A percentile compares a stretch with the other conserved stretches of the same genome.
Conservation (phyloP, 306 rosid species). For the Pyrus bretschneideri region DNA sequence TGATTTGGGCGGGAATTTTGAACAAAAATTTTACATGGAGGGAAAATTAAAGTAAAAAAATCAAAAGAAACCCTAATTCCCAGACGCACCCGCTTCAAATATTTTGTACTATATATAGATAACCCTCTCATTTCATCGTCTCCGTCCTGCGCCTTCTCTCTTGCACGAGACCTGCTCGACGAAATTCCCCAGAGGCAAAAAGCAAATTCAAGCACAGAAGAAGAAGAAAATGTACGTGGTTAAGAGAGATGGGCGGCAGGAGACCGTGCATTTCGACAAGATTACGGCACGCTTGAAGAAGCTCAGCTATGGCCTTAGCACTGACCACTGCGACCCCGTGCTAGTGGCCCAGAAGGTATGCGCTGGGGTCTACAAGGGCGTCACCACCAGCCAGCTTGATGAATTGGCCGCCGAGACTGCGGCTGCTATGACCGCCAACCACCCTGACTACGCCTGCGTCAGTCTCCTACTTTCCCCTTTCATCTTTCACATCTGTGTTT, state of each 20-base stretch:
- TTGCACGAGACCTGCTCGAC: conserved; percentile 46
- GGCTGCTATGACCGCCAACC: conserved; percentile 85
- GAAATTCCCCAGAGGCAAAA: conserved; percentile 22
- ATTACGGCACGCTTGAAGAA: conserved; percentile 88
- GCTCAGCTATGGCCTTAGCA: conserved; percentile 80
- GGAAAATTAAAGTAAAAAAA: conserved; percentile 16
- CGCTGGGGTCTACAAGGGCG: conserved; percentile 91
- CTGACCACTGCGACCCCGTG: conserved; percentile 85
- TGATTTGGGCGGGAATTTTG: conserved; percentile 31
- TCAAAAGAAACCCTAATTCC: conserved; percentile 26
- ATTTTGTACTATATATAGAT: neutral
- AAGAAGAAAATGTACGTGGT: conserved; percentile 58
- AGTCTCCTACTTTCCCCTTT: conserved; percentile 10
- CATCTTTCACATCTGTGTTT: no score
- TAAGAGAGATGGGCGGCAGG: conserved; percentile 86
- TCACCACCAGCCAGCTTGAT: conserved; percentile 91
- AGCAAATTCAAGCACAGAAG: neutral
- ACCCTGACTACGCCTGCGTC: conserved; percentile 87
- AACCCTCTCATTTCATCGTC: neutral
- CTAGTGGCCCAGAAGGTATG: conserved; percentile 87
- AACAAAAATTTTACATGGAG: conserved; percentile 19
- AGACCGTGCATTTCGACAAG: conserved; percentile 89
- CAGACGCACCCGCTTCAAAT: neutral
- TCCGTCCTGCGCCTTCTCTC: neutral
- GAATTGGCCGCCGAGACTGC: conserved; percentile 97